Conservation (phyloP, 805 yeast species). For the Pichia californica region DNA sequence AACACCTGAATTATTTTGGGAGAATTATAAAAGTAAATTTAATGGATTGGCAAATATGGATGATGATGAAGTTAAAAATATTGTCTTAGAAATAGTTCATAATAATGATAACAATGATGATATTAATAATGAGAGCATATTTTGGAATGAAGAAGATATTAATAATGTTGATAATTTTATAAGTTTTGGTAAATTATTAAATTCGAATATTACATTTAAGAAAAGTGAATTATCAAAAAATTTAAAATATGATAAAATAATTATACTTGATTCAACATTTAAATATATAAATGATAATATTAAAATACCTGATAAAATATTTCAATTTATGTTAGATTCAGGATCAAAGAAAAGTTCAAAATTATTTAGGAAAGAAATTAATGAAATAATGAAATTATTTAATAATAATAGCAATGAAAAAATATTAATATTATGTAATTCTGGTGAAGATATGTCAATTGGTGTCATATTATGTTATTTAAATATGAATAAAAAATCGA, state of each 20-base stretch:
- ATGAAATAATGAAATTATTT: slow-evolving; percentile 32
- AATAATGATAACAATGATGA: too few relatives aligned
- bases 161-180: slow-evolving; percentile 14
- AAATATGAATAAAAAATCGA: slow-evolving; percentile 28
- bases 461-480: slow-evolving; percentile 52
- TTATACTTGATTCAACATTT: slow-evolving; percentile 16
- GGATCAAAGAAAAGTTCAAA: slow-evolving; percentile 61
- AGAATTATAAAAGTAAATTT: slow-evolving; percentile 25
- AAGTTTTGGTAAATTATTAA: slow-evolving; percentile 22
- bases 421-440: slow-evolving; percentile 49
- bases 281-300: neutral
- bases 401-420: slow-evolving; percentile 16
- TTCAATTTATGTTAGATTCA: slow-evolving; percentile 20
- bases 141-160: slow-evolving; percentile 2
- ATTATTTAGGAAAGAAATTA: slow-evolving; percentile 43
- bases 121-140: neutral
- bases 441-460: slow-evolving; percentile 60
- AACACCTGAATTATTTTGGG: slow-evolving; percentile 55
- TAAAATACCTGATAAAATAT: slow-evolving; percentile 11
- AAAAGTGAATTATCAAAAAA: neutral
- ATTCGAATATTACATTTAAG: neutral
- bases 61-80: neutral
- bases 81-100: slow-evolving; percentile 6
- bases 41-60: neutral
- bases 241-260: slow-evolving; percentile 22